phyloP scores from a whole-genome alignment of 1,139 yeast species.

The Kurtzmaniella natalensis region DNA sequence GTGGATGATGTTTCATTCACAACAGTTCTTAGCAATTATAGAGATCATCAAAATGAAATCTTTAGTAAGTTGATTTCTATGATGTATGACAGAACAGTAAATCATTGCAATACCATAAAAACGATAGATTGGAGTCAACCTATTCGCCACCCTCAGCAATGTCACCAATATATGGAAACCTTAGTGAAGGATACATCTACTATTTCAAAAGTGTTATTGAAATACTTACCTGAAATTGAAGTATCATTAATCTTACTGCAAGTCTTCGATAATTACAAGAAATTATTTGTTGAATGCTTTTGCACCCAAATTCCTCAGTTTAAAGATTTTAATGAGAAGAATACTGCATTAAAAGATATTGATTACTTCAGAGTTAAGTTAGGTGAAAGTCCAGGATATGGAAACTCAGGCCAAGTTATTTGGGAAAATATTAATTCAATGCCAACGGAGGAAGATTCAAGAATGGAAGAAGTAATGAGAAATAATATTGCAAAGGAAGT shows the following conservation, averaged over 20 bases:
- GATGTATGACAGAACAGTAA: constrained; percentile 61
- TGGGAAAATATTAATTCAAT: constrained; percentile 62
- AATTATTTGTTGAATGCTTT: constrained; percentile 50
- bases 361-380: constrained; percentile 61
- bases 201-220: constrained; percentile 55
- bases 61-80: constrained; percentile 61
- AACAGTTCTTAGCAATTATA: constrained; percentile 32
- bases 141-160: constrained; percentile 35
- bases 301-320: constrained; percentile 48
- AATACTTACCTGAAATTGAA: constrained; percentile 53
- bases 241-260: constrained; percentile 48
- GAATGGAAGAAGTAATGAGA: constrained; percentile 46
- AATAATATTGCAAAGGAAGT: constrained; percentile 28
- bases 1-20: constrained; percentile 37
- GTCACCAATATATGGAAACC: constrained; percentile 62
- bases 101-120: constrained; percentile 44
- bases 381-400: constrained; percentile 58
- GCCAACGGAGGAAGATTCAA: constrained; percentile 46
- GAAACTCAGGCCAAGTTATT: constrained; percentile 60
- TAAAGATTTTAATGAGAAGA: constrained; percentile 50
- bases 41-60: constrained; percentile 65
- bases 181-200: constrained; percentile 65
- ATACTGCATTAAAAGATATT: constrained; percentile 55
- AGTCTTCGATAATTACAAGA: constrained; percentile 59
- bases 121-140: constrained; percentile 50